Evolutionary conservation across 2,329 filamentous ascomycete genomes (phyloP), one percentile per base, ranked within the genome.

Genomic region (Berkeleyomyces rouxiae): DNA sequence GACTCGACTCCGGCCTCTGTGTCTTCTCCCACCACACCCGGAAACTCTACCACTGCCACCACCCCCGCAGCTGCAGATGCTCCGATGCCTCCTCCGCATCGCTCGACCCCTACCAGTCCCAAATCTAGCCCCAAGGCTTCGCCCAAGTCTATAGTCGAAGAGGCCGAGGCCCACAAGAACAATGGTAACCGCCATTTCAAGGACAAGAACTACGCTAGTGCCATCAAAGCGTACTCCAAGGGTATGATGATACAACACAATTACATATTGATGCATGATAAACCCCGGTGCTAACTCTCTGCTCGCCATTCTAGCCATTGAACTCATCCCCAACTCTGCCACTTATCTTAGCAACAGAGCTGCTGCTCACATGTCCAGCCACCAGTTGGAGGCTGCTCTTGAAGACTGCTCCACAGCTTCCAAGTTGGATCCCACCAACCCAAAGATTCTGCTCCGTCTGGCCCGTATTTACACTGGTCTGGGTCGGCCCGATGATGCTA

Each of bases 171-270:
- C 10, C 96, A 86, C 81, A 99, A 99, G 79, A 83, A 88, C 68
- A 83, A 88, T 1, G 93, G 93, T 64, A 99, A 99, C 77, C 93
- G 93, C 70, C 92, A 89, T 71, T 99, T 96, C 82, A 97, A 96
- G 78, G 88, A 91, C 67, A 89, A 87, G 72, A 88, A 96, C 70
- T 99, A 92, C 73, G 76, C 79, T 65, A 86, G 87, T 71, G 92
- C 93, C 33, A 91, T 97, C 72, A 82, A 88, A 68, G 90, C 96
- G 74, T 99, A 97, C 74, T 89, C 88, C 68, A 96, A 95, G 82
- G 92, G 92, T 96, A 78, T 49, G 37, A 43, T 43, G 61, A 7
- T 5, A 66, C 63, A 64, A 57, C 53, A 49, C 47, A 60, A 57
- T n/a, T 5, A 51, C 47, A 11, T 31, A 1, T 51, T 1, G 5